phyloP scores from a whole-genome alignment of 1,284 basidiomycete species.

The Moniliella sp. region DNA sequence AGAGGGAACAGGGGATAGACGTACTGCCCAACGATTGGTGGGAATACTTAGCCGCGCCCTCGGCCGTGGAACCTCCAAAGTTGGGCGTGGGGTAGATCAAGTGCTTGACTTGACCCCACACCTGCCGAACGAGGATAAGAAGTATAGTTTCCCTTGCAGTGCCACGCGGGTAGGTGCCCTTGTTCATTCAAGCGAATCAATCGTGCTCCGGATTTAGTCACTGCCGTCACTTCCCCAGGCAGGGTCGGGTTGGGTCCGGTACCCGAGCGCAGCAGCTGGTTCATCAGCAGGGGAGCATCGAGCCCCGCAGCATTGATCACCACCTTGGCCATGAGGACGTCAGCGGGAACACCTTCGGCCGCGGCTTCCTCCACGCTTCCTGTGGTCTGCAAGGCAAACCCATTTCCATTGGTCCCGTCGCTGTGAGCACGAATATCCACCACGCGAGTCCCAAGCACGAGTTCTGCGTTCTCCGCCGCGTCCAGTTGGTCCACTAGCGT shows the following conservation, averaged over 20 bases:
- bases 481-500: slow-evolving; percentile 56
- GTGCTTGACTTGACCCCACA: slow-evolving; percentile 10
- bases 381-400: no score
- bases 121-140: slow-evolving; percentile 9
- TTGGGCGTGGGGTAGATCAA: slow-evolving; percentile 28
- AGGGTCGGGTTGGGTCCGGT: no score
- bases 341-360: slow-evolving; percentile 34
- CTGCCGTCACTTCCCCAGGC: slow-evolving; percentile 3
- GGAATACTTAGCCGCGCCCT: slow-evolving; percentile 8
- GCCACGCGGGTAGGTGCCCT: slow-evolving; percentile 11
- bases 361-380: no score
- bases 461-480: slow-evolving; percentile 49
- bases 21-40: slow-evolving; percentile 25
- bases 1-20: not conserved
- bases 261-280: slow-evolving; percentile 16
- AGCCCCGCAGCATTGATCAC: slow-evolving; percentile 75
- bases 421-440: slow-evolving; percentile 59
- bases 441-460: slow-evolving; percentile 61
- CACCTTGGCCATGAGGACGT: slow-evolving; percentile 58
- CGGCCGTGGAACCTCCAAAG: no score
- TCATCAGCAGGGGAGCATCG: slow-evolving; percentile 36
- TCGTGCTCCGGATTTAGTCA: no score
- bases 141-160: slow-evolving; percentile 28
- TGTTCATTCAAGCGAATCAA: slow-evolving; percentile 2
- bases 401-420: no score